Base-by-base conservation (phyloP, 257 asterid genomes). In the Fraxinus cuspidata region DNA sequence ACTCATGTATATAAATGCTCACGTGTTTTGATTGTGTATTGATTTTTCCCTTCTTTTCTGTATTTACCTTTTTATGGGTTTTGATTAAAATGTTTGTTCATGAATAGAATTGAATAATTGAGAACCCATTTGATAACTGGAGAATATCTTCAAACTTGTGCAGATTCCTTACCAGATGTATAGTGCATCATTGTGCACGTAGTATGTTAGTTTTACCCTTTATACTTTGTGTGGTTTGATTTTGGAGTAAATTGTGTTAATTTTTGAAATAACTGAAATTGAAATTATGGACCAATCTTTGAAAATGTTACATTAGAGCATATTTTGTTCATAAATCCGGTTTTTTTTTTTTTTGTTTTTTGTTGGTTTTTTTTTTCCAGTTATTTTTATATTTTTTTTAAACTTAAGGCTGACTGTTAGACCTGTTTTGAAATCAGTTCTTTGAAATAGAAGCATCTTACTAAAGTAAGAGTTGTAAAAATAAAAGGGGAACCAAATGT, bases 81-180 rank as follows among this genome's bases (percentile, higher is more conserved):
- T 73, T 74, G 58, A 38, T 74, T n/a, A 18, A 25, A 40, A 40
- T 64, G 60, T 64, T 67, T 31, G 66, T 71, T 64, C 56, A 23
- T 74, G 49, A 10, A 40, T 10, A 40, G 12, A 40, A 40, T 10
- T 40, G 49, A 40, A 40, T 11, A 31, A 64, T 27, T 63, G 69
- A 25, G 18, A 63, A 25, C 7, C 18, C 69, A 27, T 63, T 63
- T 63, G 69, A 25, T 63, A 63, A 25, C 34, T 63, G 19, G 16
- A 10, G 69, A 25, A 23, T 63, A n/a, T 11, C 34, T 63, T 23
- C 19, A 63, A 63, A 63, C 35, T 63, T 63, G 69, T 25, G 69
- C 69, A 25, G 69, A 63, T 25, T 63, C 35, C 6, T 3, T 4
- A 18, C 25, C 27, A 18, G 11, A 53, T 63, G 32, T 63, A 27